Percentiles rank a stretch among this genome's conserved stretches.
These are phyloP conservation scores for Colletotrichum australisinense DNA, from an alignment of 2,329 filamentous ascomycete genomes.

Conservation along the genomic window DNA sequence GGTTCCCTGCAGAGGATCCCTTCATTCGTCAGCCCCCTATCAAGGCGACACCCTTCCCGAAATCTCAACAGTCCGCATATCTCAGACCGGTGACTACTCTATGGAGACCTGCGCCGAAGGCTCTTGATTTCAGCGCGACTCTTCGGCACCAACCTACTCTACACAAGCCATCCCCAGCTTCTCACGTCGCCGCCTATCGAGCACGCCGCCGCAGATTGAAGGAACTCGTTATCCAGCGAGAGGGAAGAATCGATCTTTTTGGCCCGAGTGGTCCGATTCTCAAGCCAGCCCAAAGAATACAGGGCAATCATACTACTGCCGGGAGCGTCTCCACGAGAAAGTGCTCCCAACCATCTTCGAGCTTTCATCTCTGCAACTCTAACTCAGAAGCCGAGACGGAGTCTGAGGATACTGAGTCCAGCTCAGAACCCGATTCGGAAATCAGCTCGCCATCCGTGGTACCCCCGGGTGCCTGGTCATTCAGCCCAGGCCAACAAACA, in stretches of 20 bases:
- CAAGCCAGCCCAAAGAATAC: background rate
- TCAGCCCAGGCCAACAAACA: background rate
- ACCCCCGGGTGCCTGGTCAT: background rate
- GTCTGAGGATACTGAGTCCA: too few species aligned
- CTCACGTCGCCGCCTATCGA: background rate
- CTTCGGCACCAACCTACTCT: background rate
- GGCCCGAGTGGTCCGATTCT: background rate
- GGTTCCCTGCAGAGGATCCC: background rate
- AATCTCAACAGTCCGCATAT: conserved; percentile 6
- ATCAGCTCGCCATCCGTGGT: background rate
- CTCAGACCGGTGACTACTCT: background rate
- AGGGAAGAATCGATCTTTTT: background rate
- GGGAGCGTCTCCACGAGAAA: background rate
- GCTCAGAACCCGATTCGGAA: too few species aligned
- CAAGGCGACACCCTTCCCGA: background rate
- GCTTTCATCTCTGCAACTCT: background rate
- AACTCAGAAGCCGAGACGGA: background rate
- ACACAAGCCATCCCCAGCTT: background rate
- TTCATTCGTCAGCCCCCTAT: background rate
- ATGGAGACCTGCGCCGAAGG: background rate
- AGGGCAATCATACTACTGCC: background rate
- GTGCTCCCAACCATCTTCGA: background rate
- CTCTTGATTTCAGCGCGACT: background rate
- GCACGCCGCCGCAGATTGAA: background rate
- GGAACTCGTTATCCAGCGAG: background rate